A percentile compares a stretch with the other conserved stretches of the same genome.
Evolutionary conservation across 176 grass and related monocot species (phyloP).

Genomic region (Dactylis glomerata): DNA sequence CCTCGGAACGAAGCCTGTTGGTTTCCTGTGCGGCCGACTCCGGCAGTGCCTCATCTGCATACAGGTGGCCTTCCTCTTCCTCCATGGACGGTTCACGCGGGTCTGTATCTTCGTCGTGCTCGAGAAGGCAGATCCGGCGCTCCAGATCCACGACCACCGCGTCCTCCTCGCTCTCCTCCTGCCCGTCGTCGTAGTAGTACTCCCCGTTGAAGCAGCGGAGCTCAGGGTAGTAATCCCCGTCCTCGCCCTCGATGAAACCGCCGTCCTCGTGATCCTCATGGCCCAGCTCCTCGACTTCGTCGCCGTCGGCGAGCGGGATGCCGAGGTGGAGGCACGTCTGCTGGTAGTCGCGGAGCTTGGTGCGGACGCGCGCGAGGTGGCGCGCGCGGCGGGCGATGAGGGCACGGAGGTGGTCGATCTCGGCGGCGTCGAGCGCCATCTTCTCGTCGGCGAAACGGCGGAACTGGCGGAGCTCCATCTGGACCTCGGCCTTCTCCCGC

Average conservation of each 20-base stretch:
- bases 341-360: slow-evolving; percentile 50
- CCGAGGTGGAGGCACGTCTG: slow-evolving; percentile 52
- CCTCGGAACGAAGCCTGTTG: background rate
- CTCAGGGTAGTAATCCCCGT: slow-evolving; percentile 28
- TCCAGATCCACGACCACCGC: slow-evolving; percentile 41
- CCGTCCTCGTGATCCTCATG: slow-evolving; percentile 14
- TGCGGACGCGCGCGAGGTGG: slow-evolving; percentile 31
- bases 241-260: slow-evolving; percentile 32
- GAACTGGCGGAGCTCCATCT: slow-evolving; percentile 98
- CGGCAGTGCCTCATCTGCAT: background rate
- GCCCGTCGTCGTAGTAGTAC: slow-evolving; percentile 41
- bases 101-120: slow-evolving; percentile 26
- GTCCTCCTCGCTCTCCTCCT: slow-evolving; percentile 5
- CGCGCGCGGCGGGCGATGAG: slow-evolving; percentile 60
- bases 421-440: slow-evolving; percentile 76
- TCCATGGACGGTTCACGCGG: background rate
- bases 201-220: slow-evolving; percentile 42
- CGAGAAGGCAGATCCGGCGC: slow-evolving; percentile 50
- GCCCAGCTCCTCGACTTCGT: slow-evolving; percentile 17
- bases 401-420: slow-evolving; percentile 57
- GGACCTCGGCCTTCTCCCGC: slow-evolving; percentile 89
- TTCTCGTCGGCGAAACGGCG: slow-evolving; percentile 92
- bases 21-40: background rate
- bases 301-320: slow-evolving; percentile 51
- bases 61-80: slow-evolving; percentile 35